Conservation (phyloP, 1,139 yeast genomes). For the Nakaseomyces sp. region DNA sequence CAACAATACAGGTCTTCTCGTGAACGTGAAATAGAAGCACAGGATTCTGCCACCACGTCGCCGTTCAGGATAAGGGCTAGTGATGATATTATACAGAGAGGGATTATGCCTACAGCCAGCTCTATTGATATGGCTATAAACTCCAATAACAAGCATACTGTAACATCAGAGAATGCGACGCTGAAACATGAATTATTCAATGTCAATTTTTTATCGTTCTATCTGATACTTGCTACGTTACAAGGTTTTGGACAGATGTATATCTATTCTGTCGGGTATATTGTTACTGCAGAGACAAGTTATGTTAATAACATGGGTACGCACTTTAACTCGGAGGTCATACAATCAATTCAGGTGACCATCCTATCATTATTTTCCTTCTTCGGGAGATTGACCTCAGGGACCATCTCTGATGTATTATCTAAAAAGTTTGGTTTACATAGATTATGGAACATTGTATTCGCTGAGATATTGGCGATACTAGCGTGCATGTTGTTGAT, state of each 20-base stretch:
- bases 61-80: neutral
- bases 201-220: constrained; percentile 40
- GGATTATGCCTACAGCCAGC: neutral
- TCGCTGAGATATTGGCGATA: constrained; percentile 42
- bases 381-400: constrained; percentile 58
- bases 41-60: neutral
- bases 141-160: constrained; percentile 1
- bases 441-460: constrained; percentile 58
- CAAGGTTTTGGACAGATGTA: constrained; percentile 76
- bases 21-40: neutral
- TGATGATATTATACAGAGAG: constrained; percentile 3
- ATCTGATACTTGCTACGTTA: constrained; percentile 47
- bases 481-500: constrained; percentile 31
- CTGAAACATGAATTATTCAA: constrained; percentile 11
- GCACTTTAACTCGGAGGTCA: constrained; percentile 30
- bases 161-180: constrained; percentile 4
- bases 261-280: constrained; percentile 65
- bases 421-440: constrained; percentile 45
- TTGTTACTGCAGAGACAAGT: constrained; percentile 46
- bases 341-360: constrained; percentile 68
- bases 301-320: constrained; percentile 26
- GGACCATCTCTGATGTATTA: constrained; percentile 56
- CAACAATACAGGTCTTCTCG: neutral
- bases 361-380: constrained; percentile 60
- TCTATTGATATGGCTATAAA: neutral